Evolutionary conservation across 768 basidiomycete species (phyloP).

Genomic region (Lactifluus pinguis): DNA sequence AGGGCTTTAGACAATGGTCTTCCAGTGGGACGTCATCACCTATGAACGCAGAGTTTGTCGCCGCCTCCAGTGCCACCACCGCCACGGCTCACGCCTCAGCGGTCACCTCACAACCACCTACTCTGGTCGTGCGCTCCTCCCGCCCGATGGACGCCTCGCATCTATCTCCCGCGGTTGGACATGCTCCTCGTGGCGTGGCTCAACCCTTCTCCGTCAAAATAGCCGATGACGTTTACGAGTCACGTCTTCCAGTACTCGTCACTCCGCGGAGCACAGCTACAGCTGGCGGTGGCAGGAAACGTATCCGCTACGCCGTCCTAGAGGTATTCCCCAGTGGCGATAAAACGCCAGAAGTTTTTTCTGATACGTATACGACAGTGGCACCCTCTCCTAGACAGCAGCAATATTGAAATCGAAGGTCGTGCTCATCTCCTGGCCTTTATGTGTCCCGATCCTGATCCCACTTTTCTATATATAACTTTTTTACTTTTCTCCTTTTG

Average conservation of each 20-base stretch:
- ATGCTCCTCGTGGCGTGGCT: conserved; percentile 1
- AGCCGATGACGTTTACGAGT: conserved; percentile 60
- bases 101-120: conserved; percentile 30
- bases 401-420: conserved; percentile 81
- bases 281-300: conserved; percentile 49
- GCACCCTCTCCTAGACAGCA: conserved; percentile 81
- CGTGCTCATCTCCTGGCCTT: background rate
- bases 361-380: conserved; percentile 43
- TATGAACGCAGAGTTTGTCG: conserved; percentile 16
- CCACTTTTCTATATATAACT: background rate
- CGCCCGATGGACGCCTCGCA: conserved; percentile 48
- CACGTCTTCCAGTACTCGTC: conserved; percentile 63
- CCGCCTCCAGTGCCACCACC: conserved; percentile 19
- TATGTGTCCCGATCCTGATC: conserved; percentile 7
- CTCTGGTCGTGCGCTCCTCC: conserved; percentile 53
- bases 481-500: background rate
- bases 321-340: conserved; percentile 42
- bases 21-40: conserved; percentile 44
- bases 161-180: conserved; percentile 26
- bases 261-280: conserved; percentile 64
- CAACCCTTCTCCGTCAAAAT: conserved; percentile 37
- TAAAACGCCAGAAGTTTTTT: background rate
- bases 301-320: conserved; percentile 77
- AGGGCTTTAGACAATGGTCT: conserved; percentile 74
- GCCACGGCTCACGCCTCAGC: background rate